Conservation (phyloP, 2,329 filamentous ascomycete genomes). For the Cercospora sojina region DNA sequence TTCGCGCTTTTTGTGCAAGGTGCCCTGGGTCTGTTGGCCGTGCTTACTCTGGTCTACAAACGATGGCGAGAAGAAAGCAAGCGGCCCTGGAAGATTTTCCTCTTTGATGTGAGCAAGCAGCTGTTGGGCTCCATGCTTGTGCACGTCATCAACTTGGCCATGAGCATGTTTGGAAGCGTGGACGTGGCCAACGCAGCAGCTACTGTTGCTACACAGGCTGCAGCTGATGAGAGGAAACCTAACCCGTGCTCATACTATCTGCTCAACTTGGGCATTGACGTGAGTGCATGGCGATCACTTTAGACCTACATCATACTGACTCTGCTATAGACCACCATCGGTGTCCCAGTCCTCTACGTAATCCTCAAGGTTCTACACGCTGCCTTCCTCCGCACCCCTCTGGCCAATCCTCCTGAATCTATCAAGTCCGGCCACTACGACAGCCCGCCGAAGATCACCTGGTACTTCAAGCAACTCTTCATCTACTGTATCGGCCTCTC, state of each 20-base stretch:
- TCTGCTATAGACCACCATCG: constrained; percentile 74
- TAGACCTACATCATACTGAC: background rate
- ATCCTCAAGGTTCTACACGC: constrained; percentile 76
- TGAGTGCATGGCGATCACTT: constrained; percentile 53
- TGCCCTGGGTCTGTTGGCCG: constrained; percentile 76
- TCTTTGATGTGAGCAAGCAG: constrained; percentile 96
- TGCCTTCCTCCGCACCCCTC: constrained; percentile 69
- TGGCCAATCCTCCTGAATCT: constrained; percentile 79
- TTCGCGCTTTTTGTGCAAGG: constrained; percentile 91
- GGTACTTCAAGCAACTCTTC: constrained; percentile 95
- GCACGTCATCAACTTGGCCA: constrained; percentile 88
- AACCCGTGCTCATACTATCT: constrained; percentile 98
- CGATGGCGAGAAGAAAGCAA: constrained; percentile 89
- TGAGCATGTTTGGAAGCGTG: constrained; percentile 93
- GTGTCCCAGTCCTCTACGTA: constrained; percentile 90
- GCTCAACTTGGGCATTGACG: constrained; percentile 90
- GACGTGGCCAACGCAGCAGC: constrained; percentile 63
- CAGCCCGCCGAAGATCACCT: constrained; percentile 71
- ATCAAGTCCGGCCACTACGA: constrained; percentile 94
- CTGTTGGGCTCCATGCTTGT: constrained; percentile 90
- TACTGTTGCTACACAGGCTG: constrained; percentile 21
- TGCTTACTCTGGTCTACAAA: constrained; percentile 88
- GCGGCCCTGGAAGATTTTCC: constrained; percentile 92
- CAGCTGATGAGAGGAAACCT: constrained; percentile 62
- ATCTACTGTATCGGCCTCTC: constrained; percentile 95